Percentiles rank a stretch among this genome's conserved stretches.
These are phyloP conservation scores for Hsuehochloa calcarea DNA, from an alignment of 176 grass and related monocot genomes.

Conservation along the genomic window DNA sequence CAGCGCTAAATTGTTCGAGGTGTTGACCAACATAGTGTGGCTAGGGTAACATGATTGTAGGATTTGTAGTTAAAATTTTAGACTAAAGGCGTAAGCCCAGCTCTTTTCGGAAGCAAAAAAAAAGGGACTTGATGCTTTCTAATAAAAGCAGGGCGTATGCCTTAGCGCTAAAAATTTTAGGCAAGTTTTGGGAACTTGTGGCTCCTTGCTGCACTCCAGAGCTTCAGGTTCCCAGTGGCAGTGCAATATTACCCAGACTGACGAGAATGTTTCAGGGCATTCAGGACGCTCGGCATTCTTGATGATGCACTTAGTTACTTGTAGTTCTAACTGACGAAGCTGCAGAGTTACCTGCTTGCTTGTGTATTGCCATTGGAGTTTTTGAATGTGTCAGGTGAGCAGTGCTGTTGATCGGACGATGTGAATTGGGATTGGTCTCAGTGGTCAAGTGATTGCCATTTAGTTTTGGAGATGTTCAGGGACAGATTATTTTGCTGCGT, in stretches of 20 bases:
- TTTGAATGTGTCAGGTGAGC: not conserved
- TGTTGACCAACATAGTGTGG: not conserved
- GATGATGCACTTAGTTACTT: not conserved
- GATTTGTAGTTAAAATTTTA: not conserved
- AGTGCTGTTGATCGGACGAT: too few species aligned
- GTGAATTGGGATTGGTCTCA: too few species aligned
- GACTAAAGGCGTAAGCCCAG: not conserved
- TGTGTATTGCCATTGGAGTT: not conserved
- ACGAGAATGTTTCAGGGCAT: not conserved
- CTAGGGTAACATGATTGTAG: not conserved
- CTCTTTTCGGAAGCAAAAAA: not conserved
- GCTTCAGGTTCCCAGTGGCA: not conserved
- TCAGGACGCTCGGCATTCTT: not conserved
- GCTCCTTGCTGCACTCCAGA: not conserved
- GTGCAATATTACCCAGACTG: not conserved
- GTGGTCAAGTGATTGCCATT: not conserved
- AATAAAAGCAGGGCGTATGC: not conserved
- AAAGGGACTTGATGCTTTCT: not conserved
- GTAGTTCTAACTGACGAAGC: not conserved
- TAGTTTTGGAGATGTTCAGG: not conserved
- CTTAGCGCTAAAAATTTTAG: constrained; percentile 3
- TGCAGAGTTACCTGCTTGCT: not conserved
- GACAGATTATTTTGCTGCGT: not conserved
- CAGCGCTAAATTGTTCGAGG: not conserved
- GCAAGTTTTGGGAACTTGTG: not conserved